phyloP scores from a whole-genome alignment of 1,284 basidiomycete genomes.

The Cutaneotrichosporon sp. region DNA sequence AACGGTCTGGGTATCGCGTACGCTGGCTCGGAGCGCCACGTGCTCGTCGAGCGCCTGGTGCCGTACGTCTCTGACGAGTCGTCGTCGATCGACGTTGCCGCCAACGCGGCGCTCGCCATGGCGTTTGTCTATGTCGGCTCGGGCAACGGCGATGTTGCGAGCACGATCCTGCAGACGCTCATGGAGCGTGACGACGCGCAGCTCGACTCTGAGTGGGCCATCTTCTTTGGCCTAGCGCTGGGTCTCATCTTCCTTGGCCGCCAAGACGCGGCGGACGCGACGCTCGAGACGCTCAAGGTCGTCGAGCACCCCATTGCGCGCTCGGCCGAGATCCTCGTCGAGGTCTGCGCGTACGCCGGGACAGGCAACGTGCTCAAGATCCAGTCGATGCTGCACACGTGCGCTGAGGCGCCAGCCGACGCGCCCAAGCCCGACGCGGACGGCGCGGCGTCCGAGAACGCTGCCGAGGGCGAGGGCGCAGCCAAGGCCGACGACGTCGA shows the following conservation, averaged over 20 bases:
- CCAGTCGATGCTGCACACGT: conserved; percentile 87
- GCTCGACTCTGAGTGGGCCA: conserved; percentile 85
- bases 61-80: conserved; percentile 74
- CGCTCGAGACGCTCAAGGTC: conserved; percentile 88
- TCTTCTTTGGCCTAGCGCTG: conserved; percentile 84
- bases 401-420: conserved; percentile 59
- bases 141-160: conserved; percentile 87
- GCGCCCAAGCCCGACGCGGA: conserved; percentile 29
- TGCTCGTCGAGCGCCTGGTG: conserved; percentile 71
- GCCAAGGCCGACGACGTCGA: conserved; percentile 25
- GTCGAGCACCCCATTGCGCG: conserved; percentile 90
- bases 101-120: conserved; percentile 78
- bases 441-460: conserved; percentile 21
- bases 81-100: conserved; percentile 81
- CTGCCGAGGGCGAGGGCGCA: conserved; percentile 3
- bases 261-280: conserved; percentile 89
- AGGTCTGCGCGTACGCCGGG: conserved; percentile 90
- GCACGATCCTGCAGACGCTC: conserved; percentile 82
- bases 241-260: conserved; percentile 89
- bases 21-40: conserved; percentile 84
- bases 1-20: conserved; percentile 89
- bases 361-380: conserved; percentile 95
- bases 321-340: conserved; percentile 85
- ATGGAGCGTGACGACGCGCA: conserved; percentile 73
- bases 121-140: conserved; percentile 96